Percentiles rank a stretch among this genome's conserved stretches.
phyloP scores from a whole-genome alignment of 2,329 filamentous ascomycete species.

The Sclerotiophoma versabilis region DNA sequence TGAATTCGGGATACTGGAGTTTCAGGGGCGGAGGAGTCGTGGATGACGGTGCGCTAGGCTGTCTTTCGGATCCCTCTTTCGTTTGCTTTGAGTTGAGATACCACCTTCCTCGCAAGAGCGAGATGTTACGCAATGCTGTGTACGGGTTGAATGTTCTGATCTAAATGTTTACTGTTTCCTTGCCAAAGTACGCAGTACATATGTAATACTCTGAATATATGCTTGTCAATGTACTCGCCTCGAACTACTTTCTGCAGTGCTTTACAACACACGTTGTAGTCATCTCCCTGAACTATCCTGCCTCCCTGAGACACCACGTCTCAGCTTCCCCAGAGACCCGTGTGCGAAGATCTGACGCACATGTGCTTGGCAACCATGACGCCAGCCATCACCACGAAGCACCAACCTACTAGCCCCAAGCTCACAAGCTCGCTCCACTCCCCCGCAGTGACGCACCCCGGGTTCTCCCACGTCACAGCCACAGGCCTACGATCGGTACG shows the following conservation, averaged over 20 bases:
- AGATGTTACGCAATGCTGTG: slow-evolving; percentile 16
- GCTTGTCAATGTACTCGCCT: too few species aligned
- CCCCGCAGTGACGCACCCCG: neutral
- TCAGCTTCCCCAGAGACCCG: neutral
- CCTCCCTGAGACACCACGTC: too few species aligned
- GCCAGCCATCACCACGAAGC: neutral
- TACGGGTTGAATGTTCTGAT: neutral
- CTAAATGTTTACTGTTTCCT: neutral
- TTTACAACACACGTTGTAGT: neutral
- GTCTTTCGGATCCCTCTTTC: neutral
- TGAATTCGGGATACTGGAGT: slow-evolving; percentile 2
- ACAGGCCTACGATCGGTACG: slow-evolving; percentile 2
- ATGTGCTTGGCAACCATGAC: slow-evolving; percentile 4
- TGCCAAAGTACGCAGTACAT: neutral
- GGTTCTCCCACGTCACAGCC: too few species aligned
- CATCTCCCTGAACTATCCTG: neutral
- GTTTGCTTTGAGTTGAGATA: slow-evolving; percentile 28
- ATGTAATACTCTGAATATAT: too few species aligned
- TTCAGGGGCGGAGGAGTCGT: neutral
- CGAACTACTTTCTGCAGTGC: too few species aligned
- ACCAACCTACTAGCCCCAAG: neutral
- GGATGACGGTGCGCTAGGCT: neutral
- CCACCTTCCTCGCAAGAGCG: slow-evolving; percentile 28
- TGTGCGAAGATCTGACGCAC: neutral
- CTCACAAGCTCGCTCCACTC: neutral